phyloP scores from a whole-genome alignment of 768 basidiomycete genomes.

The Boletus coccyginus region DNA sequence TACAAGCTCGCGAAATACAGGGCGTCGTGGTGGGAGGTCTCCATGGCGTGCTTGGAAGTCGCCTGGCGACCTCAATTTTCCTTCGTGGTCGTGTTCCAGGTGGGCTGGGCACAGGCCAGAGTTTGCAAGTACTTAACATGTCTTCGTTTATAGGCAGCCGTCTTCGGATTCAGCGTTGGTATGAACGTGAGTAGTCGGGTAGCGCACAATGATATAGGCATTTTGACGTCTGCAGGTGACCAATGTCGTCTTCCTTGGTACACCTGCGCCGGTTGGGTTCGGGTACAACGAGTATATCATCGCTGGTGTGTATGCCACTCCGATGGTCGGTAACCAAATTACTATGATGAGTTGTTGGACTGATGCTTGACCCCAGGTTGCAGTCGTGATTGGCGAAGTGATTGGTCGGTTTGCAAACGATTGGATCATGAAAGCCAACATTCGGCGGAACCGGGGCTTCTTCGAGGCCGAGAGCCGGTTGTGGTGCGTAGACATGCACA shows the following conservation, averaged over 20 bases:
- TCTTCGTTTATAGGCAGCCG: constrained; percentile 29
- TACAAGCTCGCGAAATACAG: constrained; percentile 44
- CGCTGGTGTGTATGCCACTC: constrained; percentile 43
- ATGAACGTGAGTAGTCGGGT: constrained; percentile 34
- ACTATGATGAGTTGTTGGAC: not conserved
- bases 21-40: constrained; percentile 36
- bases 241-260: constrained; percentile 52
- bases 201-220: not conserved
- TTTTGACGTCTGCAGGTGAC: constrained; percentile 39
- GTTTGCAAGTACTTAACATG: not conserved
- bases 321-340: constrained; percentile 33
- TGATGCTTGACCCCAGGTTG: constrained; percentile 33
- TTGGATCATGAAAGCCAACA: constrained; percentile 42
- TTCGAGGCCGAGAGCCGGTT: constrained; percentile 51
- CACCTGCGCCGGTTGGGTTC: constrained; percentile 45
- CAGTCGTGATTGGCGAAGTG: constrained; percentile 49
- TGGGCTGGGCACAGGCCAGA: constrained; percentile 1
- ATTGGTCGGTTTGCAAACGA: constrained; percentile 52
- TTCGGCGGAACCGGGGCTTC: constrained; percentile 47
- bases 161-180: constrained; percentile 51
- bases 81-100: constrained; percentile 39
- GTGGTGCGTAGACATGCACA: constrained; percentile 28
- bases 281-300: constrained; percentile 41
- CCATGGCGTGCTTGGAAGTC: constrained; percentile 36
- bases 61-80: constrained; percentile 51